phyloP scores from a whole-genome alignment of 2,329 filamentous ascomycete species.

The Alternaria viburni region DNA sequence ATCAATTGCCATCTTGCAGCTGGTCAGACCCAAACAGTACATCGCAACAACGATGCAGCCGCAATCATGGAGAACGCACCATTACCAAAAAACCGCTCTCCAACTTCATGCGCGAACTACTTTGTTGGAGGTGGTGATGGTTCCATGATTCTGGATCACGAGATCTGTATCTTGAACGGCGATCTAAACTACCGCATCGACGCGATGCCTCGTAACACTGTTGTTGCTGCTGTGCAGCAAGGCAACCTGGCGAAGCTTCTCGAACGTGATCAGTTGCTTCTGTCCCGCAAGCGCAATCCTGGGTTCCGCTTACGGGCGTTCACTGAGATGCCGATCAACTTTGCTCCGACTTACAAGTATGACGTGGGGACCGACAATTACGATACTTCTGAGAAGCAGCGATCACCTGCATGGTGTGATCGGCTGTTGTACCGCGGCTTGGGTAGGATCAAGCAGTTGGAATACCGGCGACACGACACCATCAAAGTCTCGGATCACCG shows the following conservation, averaged over 20 bases:
- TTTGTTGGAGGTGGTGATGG: conserved; percentile 94
- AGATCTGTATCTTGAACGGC: conserved; percentile 95
- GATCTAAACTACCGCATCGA: conserved; percentile 99
- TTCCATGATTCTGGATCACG: conserved; percentile 92
- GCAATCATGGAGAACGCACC: conserved; percentile 82
- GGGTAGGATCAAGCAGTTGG: conserved; percentile 82
- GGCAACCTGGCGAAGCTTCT: conserved; percentile 85
- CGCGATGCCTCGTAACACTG: conserved; percentile 91
- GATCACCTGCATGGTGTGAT: conserved; percentile 96
- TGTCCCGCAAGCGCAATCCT: conserved; percentile 86
- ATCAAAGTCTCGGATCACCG: conserved; percentile 90
- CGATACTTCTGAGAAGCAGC: conserved; percentile 92
- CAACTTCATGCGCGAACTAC: conserved; percentile 71
- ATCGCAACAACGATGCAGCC: conserved; percentile 90
- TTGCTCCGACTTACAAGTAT: conserved; percentile 98
- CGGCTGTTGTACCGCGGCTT: conserved; percentile 84
- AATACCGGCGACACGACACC: conserved; percentile 83
- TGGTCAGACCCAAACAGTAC: conserved; percentile 86
- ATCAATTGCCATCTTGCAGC: conserved; percentile 97
- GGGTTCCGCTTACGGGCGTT: conserved; percentile 88
- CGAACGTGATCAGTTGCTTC: conserved; percentile 89
- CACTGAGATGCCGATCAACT: conserved; percentile 87
- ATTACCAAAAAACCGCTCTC: conserved; percentile 75
- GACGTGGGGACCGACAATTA: conserved; percentile 95
- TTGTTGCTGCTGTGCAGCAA: conserved; percentile 81